Conservation (phyloP, 2,329 filamentous ascomycete genomes). For the Lasiodiplodia hormozganensis region DNA sequence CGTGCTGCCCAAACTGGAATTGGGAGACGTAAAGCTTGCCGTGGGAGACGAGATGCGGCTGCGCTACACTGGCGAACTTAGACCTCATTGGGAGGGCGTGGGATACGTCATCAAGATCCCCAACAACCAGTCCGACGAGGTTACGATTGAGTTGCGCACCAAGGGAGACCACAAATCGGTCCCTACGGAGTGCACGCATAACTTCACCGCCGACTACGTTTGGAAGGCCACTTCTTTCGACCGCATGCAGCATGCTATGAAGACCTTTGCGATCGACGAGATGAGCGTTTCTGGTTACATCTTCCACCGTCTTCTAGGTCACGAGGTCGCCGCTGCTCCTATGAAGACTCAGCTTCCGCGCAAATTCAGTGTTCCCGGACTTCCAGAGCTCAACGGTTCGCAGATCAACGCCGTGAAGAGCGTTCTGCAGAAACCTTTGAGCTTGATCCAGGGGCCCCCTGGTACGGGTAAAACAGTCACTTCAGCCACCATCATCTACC, state of each 20-base stretch:
- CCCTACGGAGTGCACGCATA: slow-evolving; percentile 94
- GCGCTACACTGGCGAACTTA: slow-evolving; percentile 93
- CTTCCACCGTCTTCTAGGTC: slow-evolving; percentile 93
- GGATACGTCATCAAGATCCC: slow-evolving; percentile 99
- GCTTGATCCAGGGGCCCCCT: slow-evolving; percentile 94
- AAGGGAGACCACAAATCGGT: slow-evolving; percentile 96
- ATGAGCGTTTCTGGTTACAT: slow-evolving; percentile 99
- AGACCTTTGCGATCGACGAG: slow-evolving; percentile 97
- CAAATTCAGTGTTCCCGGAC: slow-evolving; percentile 93
- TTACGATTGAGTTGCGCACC: slow-evolving; percentile 91
- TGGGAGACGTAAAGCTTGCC: slow-evolving; percentile 96
- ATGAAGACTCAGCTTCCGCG: slow-evolving; percentile 96
- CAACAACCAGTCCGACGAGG: slow-evolving; percentile 98
- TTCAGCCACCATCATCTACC: slow-evolving; percentile 97
- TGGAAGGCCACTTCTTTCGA: slow-evolving; percentile 99
- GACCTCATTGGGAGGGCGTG: slow-evolving; percentile 93
- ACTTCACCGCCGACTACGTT: slow-evolving; percentile 98
- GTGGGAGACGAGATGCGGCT: slow-evolving; percentile 98
- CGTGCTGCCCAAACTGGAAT: slow-evolving; percentile 93
- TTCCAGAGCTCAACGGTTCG: slow-evolving; percentile 93
- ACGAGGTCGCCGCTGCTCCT: slow-evolving; percentile 90
- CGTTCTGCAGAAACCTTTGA: slow-evolving; percentile 90
- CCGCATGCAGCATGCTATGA: slow-evolving; percentile 99
- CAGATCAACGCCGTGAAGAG: slow-evolving; percentile 97
- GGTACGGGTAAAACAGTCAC: slow-evolving; percentile 99